Base-by-base conservation (phyloP, 192 early-diverging fungal species). In the Backusella circina region DNA sequence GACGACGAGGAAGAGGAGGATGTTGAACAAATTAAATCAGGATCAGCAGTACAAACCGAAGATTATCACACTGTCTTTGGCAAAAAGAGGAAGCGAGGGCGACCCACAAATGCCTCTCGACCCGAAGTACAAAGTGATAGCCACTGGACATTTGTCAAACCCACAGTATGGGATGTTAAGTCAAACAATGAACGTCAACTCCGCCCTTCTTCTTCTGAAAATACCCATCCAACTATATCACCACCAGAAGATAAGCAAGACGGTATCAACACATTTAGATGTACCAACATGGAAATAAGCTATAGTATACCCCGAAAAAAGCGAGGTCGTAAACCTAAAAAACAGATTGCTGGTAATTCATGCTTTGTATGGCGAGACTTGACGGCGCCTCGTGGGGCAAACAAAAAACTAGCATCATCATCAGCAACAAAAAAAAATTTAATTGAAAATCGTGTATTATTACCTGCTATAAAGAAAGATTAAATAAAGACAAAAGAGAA, bases 331-430 rank as follows among this genome's bases (percentile, higher is more conserved):
- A 79, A 79, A 67, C 73, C 78, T 16, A 79, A 79, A 31, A 71
- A 74, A 16, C 78, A 74, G 30, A 75, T 79, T 33, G 73, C 67
- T 37, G 78, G 78, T 35, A 74, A 79, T 32, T 73, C 78, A 31
- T 79, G 78, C 15, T 79, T 79, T 75, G 73, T 79, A 26, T 79
- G 78, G 78, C 61, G 69, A 38, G 78, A 79, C 15, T 70, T 77
- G 12, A 77, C 70, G 2, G 69, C 76, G 2, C 47, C 71, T 35
- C 71, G 71, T 38, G 67, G 67, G 2, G 67, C 67, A 23, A 68
- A 68, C 36, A 68, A 67, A 23, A 67, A 67, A 37, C n/a, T 23
- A 12, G n/a, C 21, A 67, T 36, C 35, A n/a, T 12, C 66, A 23
- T 12, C 32, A 67, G 10, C 31, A 5, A 21, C n/a, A 67, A 35